Base-by-base conservation (phyloP, 1,284 basidiomycete genomes). In the Irpex rosettiformis region DNA sequence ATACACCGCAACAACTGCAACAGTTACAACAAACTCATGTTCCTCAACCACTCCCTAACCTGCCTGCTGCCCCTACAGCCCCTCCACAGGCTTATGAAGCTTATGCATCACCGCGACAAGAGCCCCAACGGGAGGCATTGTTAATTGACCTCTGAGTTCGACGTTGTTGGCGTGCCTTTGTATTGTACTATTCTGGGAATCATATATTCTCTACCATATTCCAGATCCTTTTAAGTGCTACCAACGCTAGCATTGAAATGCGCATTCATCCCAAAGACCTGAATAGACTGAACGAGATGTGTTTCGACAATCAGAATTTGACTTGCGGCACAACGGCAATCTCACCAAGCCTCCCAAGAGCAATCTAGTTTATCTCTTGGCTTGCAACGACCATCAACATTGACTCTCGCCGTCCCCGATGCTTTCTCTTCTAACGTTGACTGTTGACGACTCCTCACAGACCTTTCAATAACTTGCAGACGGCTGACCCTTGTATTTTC, bases 101-200 rank as follows among this genome's bases (percentile, higher is more conserved):
- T 65, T 85, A 85, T 65, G 70, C 71, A 8, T 70, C 77, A 61
- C 74, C 80, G 10, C 70, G 76, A 47, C 75, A 74, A 6, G 83
- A 83, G 63, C 81, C 85, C 61, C 86, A 91, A 70, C 81, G 87
- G 73, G 93, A 94, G 70, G 90, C 90, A 49, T 72, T 93, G 71
- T 77, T 95, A 76, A 95, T 95, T 72, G 89, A 91, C 67, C 66
- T 91, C 65, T 88, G 65, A 16, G 16, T 37, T 11, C n/a, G 54
- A 47, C 43, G 13, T 22, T 47, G 11, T 47, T 18, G 13, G 21
- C 21, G 6, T 13, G 13, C 21, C 18, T 47, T n/a, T 51, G 48
- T 51, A 51, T 28, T 51, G 18, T 51, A 51, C 48, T 28, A 8
- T 37, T 37, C n/a, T n/a, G n/a, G n/a, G 33, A 16, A 37, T 11